These are phyloP conservation scores for Thelonectria blattea DNA, from an alignment of 2,329 filamentous ascomycete genomes.

Conservation along the genomic window DNA sequence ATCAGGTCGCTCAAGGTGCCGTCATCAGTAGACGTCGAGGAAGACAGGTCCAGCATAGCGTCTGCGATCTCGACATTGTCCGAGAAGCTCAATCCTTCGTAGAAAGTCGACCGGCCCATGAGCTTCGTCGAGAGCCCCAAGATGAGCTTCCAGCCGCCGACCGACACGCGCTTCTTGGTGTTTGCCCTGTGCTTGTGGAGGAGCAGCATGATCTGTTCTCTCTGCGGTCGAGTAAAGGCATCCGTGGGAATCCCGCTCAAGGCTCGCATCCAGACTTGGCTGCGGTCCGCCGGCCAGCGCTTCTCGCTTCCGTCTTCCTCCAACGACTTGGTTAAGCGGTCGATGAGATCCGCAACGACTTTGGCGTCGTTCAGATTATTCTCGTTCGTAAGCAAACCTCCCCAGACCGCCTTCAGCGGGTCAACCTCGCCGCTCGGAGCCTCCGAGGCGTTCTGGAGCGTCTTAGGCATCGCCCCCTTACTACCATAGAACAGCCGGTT, in stretches of 20 bases:
- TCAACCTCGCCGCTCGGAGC: slow-evolving; percentile 22
- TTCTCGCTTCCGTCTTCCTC: slow-evolving; percentile 40
- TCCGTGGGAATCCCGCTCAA: slow-evolving; percentile 47
- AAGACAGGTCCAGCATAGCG: slow-evolving; percentile 38
- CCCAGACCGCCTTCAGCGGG: slow-evolving; percentile 38
- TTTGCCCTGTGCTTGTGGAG: slow-evolving; percentile 40
- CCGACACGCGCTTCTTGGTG: slow-evolving; percentile 33
- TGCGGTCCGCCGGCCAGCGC: slow-evolving; percentile 40
- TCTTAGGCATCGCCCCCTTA: slow-evolving; percentile 34
- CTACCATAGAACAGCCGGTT: slow-evolving; percentile 37
- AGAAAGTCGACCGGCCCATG: slow-evolving; percentile 58
- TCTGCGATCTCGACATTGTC: slow-evolving; percentile 45
- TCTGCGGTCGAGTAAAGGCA: slow-evolving; percentile 49
- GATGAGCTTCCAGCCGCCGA: slow-evolving; percentile 45
- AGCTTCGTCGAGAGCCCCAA: slow-evolving; percentile 56
- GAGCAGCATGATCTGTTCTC: slow-evolving; percentile 50
- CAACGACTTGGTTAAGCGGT: slow-evolving; percentile 41
- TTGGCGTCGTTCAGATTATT: slow-evolving; percentile 45
- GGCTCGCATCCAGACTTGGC: slow-evolving; percentile 40
- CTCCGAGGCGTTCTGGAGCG: slow-evolving; percentile 35
- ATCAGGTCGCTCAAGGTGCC: slow-evolving; percentile 42
- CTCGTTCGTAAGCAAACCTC: slow-evolving; percentile 45
- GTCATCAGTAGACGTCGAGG: slow-evolving; percentile 33
- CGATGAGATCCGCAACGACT: slow-evolving; percentile 41
- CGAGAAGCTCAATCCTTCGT: slow-evolving; percentile 52